Evolutionary conservation across 2,329 filamentous ascomycete species (phyloP).

Genomic region (Coniochaeta hoffmannii): DNA sequence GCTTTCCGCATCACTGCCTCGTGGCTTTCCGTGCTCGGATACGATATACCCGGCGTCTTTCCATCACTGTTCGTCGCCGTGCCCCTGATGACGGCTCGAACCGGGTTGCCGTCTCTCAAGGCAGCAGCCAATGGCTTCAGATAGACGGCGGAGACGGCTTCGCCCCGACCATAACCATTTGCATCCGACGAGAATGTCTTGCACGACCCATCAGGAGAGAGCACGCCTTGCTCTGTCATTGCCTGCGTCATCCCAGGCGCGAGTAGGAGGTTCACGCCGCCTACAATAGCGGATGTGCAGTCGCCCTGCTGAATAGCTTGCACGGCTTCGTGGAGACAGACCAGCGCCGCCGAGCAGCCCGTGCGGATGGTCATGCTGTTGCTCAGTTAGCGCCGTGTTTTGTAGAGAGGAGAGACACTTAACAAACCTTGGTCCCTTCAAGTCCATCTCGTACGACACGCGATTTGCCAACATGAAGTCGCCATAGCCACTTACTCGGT

Average conservation of each 20-base stretch:
- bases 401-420: too few relatives aligned
- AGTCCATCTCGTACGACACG: constrained; percentile 47
- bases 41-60: constrained; percentile 28
- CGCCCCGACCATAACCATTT: constrained; percentile 43
- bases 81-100: constrained; percentile 29
- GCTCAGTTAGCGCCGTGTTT: too few relatives aligned
- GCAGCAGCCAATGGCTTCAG: constrained; percentile 40
- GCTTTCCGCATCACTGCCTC: too few relatives aligned
- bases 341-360: constrained; percentile 48
- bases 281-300: constrained; percentile 37
- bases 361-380: constrained; percentile 52
- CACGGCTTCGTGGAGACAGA: constrained; percentile 45
- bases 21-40: constrained; percentile 22
- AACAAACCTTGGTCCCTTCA: constrained; percentile 48
- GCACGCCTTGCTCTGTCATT: constrained; percentile 46
- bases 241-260: constrained; percentile 48
- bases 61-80: constrained; percentile 35
- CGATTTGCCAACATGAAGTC: constrained; percentile 48
- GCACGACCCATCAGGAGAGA: constrained; percentile 41
- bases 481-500: constrained; percentile 46
- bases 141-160: constrained; percentile 35
- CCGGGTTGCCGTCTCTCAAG: constrained; percentile 35
- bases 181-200: constrained; percentile 36
- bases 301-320: constrained; percentile 39
- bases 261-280: constrained; percentile 44